Base-by-base conservation (phyloP, 495 filamentous ascomycete species). In the Penicillium parvum region DNA sequence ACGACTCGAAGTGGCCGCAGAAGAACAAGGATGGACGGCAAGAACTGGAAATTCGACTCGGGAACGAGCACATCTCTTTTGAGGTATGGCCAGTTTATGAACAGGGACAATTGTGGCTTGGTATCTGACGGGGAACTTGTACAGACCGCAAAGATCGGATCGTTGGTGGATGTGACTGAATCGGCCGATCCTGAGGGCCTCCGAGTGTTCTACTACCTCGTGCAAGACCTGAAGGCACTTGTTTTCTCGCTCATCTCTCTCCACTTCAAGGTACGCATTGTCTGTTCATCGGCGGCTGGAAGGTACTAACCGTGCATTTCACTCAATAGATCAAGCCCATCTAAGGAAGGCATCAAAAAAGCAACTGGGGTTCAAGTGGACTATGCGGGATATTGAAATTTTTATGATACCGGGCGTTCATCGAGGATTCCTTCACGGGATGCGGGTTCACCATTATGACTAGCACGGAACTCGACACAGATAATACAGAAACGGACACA, bases 21-120 rank as follows among this genome's bases (percentile, higher is more conserved):
- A 99, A 97, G 77, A 97, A 97, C 70, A 97, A 96, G 71, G 94
- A 99, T 60, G 94, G 94, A 29, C 81, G 91, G 38, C 94, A 97
- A 57, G 94, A 99, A 68, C 75, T 99, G 37, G 94, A 99, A 63
- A 97, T 99, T 40, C 77, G 90, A 14, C 53, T 99, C 22, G 94
- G 92, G 9, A 92, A 84, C 54, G 94, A 99, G 32, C 94, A 99
- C 60, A 97, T 97, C 51, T 95, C 90, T 1, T 99, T 99, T 50
- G 94, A 99, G 82, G 90, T 91, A 52, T 32, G 58, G 40, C 18
- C 0, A 6, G 6, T 15, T 10, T 21, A 7, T 30, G 12, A 30
- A 34, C 15, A 16, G n/a, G 29, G 29, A 15, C 3, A 19, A 23
- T 9, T n/a, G 23, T 28, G 10, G 23, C 14, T 4, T 22, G 14